These are phyloP conservation scores for Moesziomyces parantarcticus DNA, from an alignment of 1,284 basidiomycete species.

Conservation along the genomic window DNA sequence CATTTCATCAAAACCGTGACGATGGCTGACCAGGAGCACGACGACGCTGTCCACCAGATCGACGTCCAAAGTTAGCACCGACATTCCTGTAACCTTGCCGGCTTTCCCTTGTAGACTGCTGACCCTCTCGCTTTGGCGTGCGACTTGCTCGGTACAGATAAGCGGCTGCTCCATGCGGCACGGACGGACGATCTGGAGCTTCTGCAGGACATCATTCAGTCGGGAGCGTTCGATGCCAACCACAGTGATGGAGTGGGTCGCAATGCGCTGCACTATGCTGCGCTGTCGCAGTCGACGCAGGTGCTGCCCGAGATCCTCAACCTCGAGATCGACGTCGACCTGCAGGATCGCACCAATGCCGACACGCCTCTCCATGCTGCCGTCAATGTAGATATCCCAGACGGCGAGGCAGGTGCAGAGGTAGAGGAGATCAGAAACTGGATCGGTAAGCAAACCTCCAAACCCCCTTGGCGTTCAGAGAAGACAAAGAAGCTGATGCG, in stretches of 20 bases:
- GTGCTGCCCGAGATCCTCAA: slow-evolving; percentile 62
- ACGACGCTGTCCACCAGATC: slow-evolving; percentile 38
- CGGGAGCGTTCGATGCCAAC: slow-evolving; percentile 58
- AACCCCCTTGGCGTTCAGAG: background rate
- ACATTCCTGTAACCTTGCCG: no score
- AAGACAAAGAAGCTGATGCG: no score
- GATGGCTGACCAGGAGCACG: slow-evolving; percentile 40
- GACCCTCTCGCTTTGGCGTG: background rate
- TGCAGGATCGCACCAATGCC: slow-evolving; percentile 78
- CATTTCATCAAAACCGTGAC: slow-evolving; percentile 1
- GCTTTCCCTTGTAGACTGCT: background rate
- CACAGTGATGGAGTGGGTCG: slow-evolving; percentile 60
- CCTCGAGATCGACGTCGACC: slow-evolving; percentile 80
- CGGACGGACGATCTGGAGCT: slow-evolving; percentile 60
- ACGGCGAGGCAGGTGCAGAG: slow-evolving; percentile 62
- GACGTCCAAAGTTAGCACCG: slow-evolving; percentile 47
- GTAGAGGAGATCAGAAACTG: slow-evolving; percentile 74
- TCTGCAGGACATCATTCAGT: slow-evolving; percentile 50
- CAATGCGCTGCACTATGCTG: slow-evolving; percentile 65
- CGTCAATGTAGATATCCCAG: slow-evolving; percentile 70
- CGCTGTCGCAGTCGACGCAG: slow-evolving; percentile 43
- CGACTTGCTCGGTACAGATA: slow-evolving; percentile 31
- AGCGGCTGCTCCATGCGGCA: slow-evolving; percentile 57
- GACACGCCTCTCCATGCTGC: slow-evolving; percentile 87
- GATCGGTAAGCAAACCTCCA: slow-evolving; percentile 67